Evolutionary conservation across 495 filamentous ascomycete species (phyloP), one percentile per base, ranked within the genome.

Genomic region (Xylaria bambusicola): DNA sequence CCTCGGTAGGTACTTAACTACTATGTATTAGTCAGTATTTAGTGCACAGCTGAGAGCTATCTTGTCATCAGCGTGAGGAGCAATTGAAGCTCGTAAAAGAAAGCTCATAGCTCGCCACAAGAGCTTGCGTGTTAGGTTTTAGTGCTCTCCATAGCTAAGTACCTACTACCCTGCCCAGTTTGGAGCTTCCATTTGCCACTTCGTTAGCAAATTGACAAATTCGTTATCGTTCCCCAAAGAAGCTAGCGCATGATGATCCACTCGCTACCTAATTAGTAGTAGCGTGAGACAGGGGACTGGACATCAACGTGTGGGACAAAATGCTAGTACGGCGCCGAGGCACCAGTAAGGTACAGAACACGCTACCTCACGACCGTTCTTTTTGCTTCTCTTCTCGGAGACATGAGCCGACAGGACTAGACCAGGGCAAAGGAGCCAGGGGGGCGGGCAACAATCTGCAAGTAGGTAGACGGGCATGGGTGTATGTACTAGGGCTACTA

Each of bases 301-400:
- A 18, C n/a, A 27, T 18, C 6, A 20, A 17, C 24, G 15, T 29
- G 52, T 54, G 38, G 52, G 27, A 53, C 51, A 35, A 33, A 40
- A 21, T 44, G 17, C 41, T 44, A 9, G 23, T 27, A 29, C 24
- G 52, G 40, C n/a, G n/a, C n/a, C n/a, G n/a, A n/a, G n/a, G n/a
- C n/a, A n/a, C n/a, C n/a, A n/a, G n/a, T n/a, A n/a, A n/a, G 17
- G 46, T 56, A 56, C 56, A 20, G 52, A 33, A 10, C 10, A 33
- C 29, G 15, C 41, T 56, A 56, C 56, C 27, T 60, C 35, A 60
- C 48, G 57, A 60, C 57, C 21, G 57, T 52, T 49, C 31, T 38
- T 59, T 53, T 60, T 60, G 49, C 57, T 23, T 24, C 49, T 60
- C 57, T 23, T 24, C 49, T 60, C 57, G 57, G 57, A 60, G 57